phyloP scores from a whole-genome alignment of 2,329 filamentous ascomycete species.

The Dactylellina cionopaga region DNA sequence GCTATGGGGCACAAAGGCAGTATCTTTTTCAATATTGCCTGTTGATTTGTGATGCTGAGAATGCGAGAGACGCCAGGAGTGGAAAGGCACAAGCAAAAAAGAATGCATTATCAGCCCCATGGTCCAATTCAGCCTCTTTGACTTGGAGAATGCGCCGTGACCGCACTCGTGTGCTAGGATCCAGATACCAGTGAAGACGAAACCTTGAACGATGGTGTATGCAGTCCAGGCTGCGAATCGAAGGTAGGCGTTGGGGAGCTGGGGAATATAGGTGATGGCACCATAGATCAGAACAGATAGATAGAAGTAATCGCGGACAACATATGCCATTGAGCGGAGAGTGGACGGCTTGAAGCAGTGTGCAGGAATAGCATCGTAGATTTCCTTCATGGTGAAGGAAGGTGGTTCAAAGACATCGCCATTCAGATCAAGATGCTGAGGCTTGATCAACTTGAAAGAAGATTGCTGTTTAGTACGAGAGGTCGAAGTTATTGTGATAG shows the following conservation, averaged over 20 bases:
- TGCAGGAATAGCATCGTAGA: conserved; percentile 66
- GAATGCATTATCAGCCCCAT: conserved; percentile 75
- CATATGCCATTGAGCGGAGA: conserved; percentile 67
- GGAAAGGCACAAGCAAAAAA: conserved; percentile 74
- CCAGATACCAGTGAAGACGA: conserved; percentile 75
- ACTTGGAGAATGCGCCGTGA: conserved; percentile 73
- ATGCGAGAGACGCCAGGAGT: conserved; percentile 78
- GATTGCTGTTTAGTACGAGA: neutral
- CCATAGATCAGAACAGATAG: conserved; percentile 65
- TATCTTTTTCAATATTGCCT: conserved; percentile 75
- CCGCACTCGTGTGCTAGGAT: conserved; percentile 77
- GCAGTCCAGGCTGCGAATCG: conserved; percentile 66
- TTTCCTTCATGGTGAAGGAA: conserved; percentile 58
- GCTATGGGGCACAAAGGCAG: conserved; percentile 70
- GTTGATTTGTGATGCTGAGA: conserved; percentile 75
- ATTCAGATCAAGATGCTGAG: conserved; percentile 58
- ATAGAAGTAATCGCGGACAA: conserved; percentile 68
- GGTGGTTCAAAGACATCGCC: conserved; percentile 59
- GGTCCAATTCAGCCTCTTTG: conserved; percentile 68
- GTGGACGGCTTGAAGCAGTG: conserved; percentile 71
- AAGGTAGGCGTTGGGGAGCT: conserved; percentile 63
- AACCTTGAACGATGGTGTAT: conserved; percentile 73
- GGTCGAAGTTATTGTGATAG: too few species aligned
- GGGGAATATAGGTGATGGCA: conserved; percentile 67
- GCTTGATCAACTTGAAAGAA: neutral